These are phyloP conservation scores for Capsella bursapastoris DNA, from an alignment of 345 rosid genomes.

Conservation along the genomic window DNA sequence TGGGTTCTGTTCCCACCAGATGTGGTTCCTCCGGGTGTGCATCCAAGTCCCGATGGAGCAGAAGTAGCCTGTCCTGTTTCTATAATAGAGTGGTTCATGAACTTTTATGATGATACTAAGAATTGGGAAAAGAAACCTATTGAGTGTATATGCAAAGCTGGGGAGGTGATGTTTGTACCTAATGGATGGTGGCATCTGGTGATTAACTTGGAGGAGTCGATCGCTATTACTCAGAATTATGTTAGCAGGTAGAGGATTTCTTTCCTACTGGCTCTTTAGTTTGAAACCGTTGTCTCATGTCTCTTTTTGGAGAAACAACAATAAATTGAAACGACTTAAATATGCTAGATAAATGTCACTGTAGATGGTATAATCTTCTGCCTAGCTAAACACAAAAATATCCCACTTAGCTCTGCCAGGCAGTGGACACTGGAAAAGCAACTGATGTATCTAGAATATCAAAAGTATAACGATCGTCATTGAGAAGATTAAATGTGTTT, in stretches of 20 bases:
- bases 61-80: constrained; percentile 99
- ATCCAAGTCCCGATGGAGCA: constrained; percentile 95
- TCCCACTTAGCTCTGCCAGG: too few relatives aligned
- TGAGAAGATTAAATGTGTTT: too few relatives aligned
- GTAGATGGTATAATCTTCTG: not conserved
- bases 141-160: constrained; percentile 92
- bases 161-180: constrained; percentile 95
- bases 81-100: constrained; percentile 98
- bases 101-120: constrained; percentile 83
- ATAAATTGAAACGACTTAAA: not conserved
- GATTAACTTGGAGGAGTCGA: constrained; percentile 90
- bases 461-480: not conserved
- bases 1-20: constrained; percentile 97
- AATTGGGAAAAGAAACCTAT: constrained; percentile 75
- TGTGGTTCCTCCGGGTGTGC: constrained; percentile 92
- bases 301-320: not conserved
- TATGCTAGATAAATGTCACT: not conserved
- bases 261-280: constrained; percentile 22
- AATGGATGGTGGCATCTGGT: constrained; percentile 99
- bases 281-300: not conserved
- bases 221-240: constrained; percentile 94
- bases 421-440: too few relatives aligned
- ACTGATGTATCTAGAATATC: not conserved
- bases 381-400: not conserved
- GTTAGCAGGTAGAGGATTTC: constrained; percentile 70